Evolutionary conservation across 768 basidiomycete species (phyloP).

Genomic region (Lentinula sp.): DNA sequence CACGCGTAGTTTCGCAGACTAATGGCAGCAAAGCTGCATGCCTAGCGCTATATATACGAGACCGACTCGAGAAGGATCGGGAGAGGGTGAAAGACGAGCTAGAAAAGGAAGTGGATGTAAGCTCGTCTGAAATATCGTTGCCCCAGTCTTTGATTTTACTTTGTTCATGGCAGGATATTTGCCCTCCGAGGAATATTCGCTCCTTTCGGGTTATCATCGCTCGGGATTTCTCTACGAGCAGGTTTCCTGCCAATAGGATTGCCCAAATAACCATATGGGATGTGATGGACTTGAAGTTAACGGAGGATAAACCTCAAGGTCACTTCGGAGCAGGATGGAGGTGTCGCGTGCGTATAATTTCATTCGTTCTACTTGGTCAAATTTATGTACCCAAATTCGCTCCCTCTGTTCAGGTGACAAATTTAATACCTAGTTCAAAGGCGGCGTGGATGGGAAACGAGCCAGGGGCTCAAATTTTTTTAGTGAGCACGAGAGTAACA

Average conservation of each 20-base stretch:
- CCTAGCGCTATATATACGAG: slow-evolving; percentile 49
- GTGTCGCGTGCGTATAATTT: slow-evolving; percentile 48
- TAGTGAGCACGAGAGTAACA: slow-evolving; percentile 62
- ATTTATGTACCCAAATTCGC: slow-evolving; percentile 7
- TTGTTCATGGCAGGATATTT: slow-evolving; percentile 34
- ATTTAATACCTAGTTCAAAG: slow-evolving; percentile 60
- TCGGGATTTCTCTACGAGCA: slow-evolving; percentile 52
- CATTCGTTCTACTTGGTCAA: neutral
- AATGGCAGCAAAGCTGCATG: slow-evolving; percentile 49
- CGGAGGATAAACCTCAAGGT: slow-evolving; percentile 44
- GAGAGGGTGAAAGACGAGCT: slow-evolving; percentile 53
- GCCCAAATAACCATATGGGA: slow-evolving; percentile 88
- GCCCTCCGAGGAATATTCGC: slow-evolving; percentile 70
- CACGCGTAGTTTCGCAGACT: slow-evolving; percentile 34
- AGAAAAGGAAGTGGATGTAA: slow-evolving; percentile 67
- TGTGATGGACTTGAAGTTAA: slow-evolving; percentile 41
- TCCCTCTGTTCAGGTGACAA: slow-evolving; percentile 40
- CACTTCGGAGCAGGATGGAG: slow-evolving; percentile 56
- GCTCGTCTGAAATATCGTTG: slow-evolving; percentile 10
- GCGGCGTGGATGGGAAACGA: slow-evolving; percentile 67
- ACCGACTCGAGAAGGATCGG: slow-evolving; percentile 40
- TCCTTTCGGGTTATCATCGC: slow-evolving; percentile 71
- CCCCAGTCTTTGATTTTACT: neutral
- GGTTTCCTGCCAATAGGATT: slow-evolving; percentile 45
- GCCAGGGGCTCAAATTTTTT: slow-evolving; percentile 59